Base-by-base conservation (phyloP, 768 basidiomycete genomes). In the Sporobolomyces roseus region DNA sequence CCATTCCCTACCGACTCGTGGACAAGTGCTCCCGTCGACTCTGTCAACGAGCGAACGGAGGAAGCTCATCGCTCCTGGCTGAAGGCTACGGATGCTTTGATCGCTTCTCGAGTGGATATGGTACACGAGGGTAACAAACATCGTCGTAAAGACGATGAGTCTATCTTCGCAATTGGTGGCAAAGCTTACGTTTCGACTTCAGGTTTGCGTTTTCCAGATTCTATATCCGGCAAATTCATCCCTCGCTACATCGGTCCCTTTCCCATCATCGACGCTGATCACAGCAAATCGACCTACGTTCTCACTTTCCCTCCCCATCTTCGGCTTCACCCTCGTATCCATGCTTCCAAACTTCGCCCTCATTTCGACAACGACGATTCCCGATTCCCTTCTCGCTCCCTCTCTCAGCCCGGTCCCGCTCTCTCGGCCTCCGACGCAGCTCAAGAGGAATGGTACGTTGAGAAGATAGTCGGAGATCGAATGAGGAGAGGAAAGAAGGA, bases 31-130 rank as follows among this genome's bases (percentile, higher is more conserved):
- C 5, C 35, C 17, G 14, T 8, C 23, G n/a, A 33, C 19, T 16
- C 35, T 19, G 35, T 41, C 19, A 21, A 51, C 12, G 14, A 23
- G 16, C 61, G 61, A 7, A 36, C 27, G 21, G 61, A 61, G 29
- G 9, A 2, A 21, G 30, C 35, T 13, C 41, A 35, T 2, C 48
- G n/a, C 3, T 46, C 35, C 12, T 61, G 61, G 61, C 36, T 61
- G 4, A 46, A 48, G 2, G 48, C 17, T 13, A 38, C 61, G 4
- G 61, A 61, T 16, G 61, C 61, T 14, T 32, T 61, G 33, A 61
- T 61, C 27, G 21, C 61, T 16, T 50, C 61, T n/a, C 46, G 61
- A 3, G 49, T 61, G n/a, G 48, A 61, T 33, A 61, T 61, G 61
- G 32, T 33, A 3, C 49, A 61, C 49, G 25, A 61, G 12, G 61